Conservation (phyloP, 2,329 filamentous ascomycete genomes). For the Dothideomycetidae sp. region DNA sequence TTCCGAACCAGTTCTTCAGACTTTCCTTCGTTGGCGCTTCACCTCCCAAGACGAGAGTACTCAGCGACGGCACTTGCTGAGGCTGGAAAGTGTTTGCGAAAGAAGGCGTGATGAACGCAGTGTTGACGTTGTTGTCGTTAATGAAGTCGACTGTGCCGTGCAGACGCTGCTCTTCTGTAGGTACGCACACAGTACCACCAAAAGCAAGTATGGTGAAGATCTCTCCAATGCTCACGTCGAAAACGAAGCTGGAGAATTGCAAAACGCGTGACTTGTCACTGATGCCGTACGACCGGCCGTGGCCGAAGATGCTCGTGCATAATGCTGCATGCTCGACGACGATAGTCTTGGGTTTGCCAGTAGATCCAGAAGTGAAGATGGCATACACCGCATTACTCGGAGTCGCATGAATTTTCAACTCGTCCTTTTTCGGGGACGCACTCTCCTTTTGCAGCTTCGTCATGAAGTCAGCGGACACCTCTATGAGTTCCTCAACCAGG, state of each 20-base stretch:
- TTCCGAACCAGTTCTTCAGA: not conserved
- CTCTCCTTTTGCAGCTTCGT: not conserved
- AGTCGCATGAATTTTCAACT: too few relatives aligned
- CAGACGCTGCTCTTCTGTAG: slow-evolving; percentile 2
- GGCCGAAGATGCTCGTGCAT: slow-evolving; percentile 5
- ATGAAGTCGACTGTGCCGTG: not conserved
- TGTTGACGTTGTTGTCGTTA: not conserved
- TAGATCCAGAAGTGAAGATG: slow-evolving; percentile 7
- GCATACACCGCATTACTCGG: slow-evolving; percentile 1
- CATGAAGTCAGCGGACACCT: not conserved
- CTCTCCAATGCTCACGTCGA: slow-evolving; percentile 4
- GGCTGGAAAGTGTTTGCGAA: not conserved
- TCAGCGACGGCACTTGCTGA: not conserved
- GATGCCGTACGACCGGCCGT: slow-evolving; percentile 2
- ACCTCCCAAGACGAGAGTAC: not conserved
- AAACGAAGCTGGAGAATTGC: slow-evolving; percentile 6
- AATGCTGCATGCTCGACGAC: slow-evolving; percentile 6
- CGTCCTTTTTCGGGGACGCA: too few relatives aligned
- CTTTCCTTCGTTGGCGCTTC: slow-evolving; percentile 1
- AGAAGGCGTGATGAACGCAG: slow-evolving; percentile 5
- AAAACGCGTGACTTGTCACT: not conserved
- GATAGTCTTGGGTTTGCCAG: slow-evolving; percentile 3
- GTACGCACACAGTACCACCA: slow-evolving; percentile 5
- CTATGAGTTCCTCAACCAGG: not conserved
- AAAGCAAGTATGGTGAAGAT: slow-evolving; percentile 3